A percentile compares a stretch with the other conserved stretches of the same genome.
Evolutionary conservation across 1,284 basidiomycete genomes (phyloP).

Genomic region (Cystobasidium slooffiae): DNA sequence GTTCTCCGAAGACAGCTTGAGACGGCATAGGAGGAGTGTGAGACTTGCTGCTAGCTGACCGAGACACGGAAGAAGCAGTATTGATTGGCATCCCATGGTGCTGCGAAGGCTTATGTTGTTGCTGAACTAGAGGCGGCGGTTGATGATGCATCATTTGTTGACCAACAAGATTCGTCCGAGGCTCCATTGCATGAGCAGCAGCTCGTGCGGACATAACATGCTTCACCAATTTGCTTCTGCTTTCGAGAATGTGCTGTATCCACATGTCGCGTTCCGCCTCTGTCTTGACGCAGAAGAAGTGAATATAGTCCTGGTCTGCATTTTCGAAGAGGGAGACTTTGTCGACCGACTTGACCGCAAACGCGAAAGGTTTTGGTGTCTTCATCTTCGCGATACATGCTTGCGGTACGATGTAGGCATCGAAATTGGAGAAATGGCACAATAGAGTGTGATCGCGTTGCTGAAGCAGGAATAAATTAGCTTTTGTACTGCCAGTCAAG

Average conservation of each 20-base stretch:
- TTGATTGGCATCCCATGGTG: neutral
- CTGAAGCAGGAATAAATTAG: conserved; percentile 58
- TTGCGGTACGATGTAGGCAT: conserved; percentile 75
- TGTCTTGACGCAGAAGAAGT: conserved; percentile 73
- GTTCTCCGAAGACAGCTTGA: conserved; percentile 29
- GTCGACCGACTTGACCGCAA: conserved; percentile 84
- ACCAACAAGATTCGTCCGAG: conserved; percentile 44
- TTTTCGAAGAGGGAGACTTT: conserved; percentile 81
- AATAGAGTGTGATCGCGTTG: conserved; percentile 79
- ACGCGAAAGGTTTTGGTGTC: conserved; percentile 75
- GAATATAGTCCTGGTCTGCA: conserved; percentile 67
- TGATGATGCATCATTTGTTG: conserved; percentile 25
- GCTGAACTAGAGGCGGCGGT: neutral
- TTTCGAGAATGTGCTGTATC: conserved; percentile 48
- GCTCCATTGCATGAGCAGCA: conserved; percentile 14
- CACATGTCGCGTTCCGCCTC: conserved; percentile 63
- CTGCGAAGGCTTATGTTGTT: neutral
- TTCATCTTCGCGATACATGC: conserved; percentile 61
- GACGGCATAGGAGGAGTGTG: conserved; percentile 35
- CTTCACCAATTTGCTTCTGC: conserved; percentile 46
- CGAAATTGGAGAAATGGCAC: conserved; percentile 80
- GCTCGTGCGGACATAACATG: conserved; percentile 3
- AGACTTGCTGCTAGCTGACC: conserved; percentile 3
- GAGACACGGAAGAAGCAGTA: conserved; percentile 10
- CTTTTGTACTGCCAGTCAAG: neutral